phyloP scores from a whole-genome alignment of 2,329 filamentous ascomycete genomes.

The Malbranchea cinnamomea region DNA sequence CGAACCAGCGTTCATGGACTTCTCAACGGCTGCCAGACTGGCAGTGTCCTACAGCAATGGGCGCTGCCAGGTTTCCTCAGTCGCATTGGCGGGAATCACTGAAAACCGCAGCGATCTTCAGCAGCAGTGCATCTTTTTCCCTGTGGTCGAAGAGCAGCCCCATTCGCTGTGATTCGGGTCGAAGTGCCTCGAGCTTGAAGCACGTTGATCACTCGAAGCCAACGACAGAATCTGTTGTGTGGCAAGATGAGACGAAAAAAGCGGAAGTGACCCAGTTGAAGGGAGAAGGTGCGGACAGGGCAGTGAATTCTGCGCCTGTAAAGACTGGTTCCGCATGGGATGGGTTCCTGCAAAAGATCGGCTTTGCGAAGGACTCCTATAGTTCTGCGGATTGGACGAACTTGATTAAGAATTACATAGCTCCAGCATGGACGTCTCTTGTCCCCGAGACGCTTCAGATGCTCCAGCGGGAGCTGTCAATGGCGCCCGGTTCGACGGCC shows the following conservation, averaged over 20 bases:
- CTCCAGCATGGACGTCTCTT: slow-evolving; percentile 68
- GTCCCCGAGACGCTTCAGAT: slow-evolving; percentile 67
- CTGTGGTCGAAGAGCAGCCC: slow-evolving; percentile 2
- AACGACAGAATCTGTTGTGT: background rate
- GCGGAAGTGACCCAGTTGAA: background rate
- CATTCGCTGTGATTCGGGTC: slow-evolving; percentile 9
- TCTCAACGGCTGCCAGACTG: slow-evolving; percentile 5
- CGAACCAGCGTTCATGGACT: slow-evolving; percentile 5
- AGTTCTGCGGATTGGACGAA: slow-evolving; percentile 30
- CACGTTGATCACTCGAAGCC: background rate
- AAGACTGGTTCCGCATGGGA: slow-evolving; percentile 28
- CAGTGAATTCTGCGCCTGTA: background rate
- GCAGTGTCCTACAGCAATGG: slow-evolving; percentile 19
- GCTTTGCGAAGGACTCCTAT: slow-evolving; percentile 25
- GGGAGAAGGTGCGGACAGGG: background rate
- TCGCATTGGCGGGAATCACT: slow-evolving; percentile 24
- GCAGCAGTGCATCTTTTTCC: slow-evolving; percentile 14
- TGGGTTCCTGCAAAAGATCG: slow-evolving; percentile 36
- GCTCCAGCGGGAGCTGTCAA: slow-evolving; percentile 72
- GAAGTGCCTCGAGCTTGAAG: slow-evolving; percentile 7
- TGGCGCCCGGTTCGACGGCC: slow-evolving; percentile 74
- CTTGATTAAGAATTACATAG: slow-evolving; percentile 51
- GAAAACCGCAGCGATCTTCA: slow-evolving; percentile 17
- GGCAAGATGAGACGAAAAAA: background rate
- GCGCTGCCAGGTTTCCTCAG: slow-evolving; percentile 18